phyloP scores from a whole-genome alignment of 2,329 filamentous ascomycete genomes.

The Pseudogymnoascus sp. region DNA sequence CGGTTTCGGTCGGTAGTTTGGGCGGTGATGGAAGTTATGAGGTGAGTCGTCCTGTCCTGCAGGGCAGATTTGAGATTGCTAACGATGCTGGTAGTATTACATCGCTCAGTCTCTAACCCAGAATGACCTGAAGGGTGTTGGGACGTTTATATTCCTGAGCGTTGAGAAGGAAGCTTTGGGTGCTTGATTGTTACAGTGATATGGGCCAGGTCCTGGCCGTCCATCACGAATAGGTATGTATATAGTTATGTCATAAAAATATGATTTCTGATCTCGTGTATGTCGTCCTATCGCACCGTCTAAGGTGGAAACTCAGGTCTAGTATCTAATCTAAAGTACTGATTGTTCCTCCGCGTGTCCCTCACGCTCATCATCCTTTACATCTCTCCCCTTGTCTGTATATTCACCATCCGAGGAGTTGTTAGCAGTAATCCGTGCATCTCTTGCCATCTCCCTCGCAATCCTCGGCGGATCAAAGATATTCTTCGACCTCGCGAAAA shows the following conservation, averaged over 20 bases:
- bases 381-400: not conserved
- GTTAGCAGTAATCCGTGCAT: not conserved
- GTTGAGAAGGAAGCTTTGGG: constrained; percentile 13
- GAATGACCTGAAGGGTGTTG: constrained; percentile 22
- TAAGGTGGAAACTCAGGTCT: too few relatives aligned
- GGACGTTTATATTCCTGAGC: constrained; percentile 21
- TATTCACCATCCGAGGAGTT: not conserved
- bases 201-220: not conserved
- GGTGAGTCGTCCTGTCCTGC: constrained; percentile 13
- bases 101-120: constrained; percentile 14
- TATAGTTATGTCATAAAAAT: not conserved
- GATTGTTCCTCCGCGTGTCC: not conserved
- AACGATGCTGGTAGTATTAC: constrained; percentile 17
- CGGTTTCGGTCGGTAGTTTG: constrained; percentile 20
- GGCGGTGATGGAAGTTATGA: constrained; percentile 18
- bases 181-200: not conserved
- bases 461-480: not conserved
- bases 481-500: constrained; percentile 29
- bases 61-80: not conserved
- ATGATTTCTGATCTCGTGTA: not conserved
- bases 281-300: not conserved
- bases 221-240: not conserved
- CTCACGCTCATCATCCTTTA: not conserved
- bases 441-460: constrained; percentile 1
- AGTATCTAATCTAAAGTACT: not conserved